Evolutionary conservation across 371 early-diverging fungal genomes (phyloP).

Genomic region (Apophysomyces elegans): DNA sequence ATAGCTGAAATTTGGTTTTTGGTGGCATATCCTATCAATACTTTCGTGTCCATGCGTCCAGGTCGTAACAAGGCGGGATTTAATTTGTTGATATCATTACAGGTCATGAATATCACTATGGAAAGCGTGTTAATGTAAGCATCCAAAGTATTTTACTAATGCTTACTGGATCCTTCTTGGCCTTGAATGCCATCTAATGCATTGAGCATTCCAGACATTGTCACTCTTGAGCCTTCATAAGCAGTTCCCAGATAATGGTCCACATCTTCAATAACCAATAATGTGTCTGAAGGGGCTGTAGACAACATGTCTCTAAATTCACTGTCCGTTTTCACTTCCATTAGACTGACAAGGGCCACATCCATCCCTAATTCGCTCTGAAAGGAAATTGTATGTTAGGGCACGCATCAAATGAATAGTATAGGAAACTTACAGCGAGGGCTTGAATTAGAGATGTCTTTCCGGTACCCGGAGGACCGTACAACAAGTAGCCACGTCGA

Average conservation of each 20-base stretch:
- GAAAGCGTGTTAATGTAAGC: background rate
- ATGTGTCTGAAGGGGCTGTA: conserved; percentile 37
- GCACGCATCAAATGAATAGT: too few relatives aligned
- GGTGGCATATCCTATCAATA: conserved; percentile 80
- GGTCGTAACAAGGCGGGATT: conserved; percentile 96
- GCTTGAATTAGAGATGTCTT: conserved; percentile 70
- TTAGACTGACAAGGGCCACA: conserved; percentile 44
- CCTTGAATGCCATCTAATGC: conserved; percentile 94
- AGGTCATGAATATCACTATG: conserved; percentile 88
- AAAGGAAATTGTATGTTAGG: background rate
- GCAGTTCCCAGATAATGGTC: conserved; percentile 36
- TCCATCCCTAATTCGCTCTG: conserved; percentile 45
- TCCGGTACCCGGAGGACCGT: conserved; percentile 77
- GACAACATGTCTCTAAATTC: conserved; percentile 31
- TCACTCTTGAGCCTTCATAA: conserved; percentile 37
- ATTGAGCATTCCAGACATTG: conserved; percentile 91
- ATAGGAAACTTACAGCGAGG: conserved; percentile 46
- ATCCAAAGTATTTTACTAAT: background rate
- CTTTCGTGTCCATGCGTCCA: conserved; percentile 92
- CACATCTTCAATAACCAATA: conserved; percentile 54
- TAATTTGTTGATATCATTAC: conserved; percentile 91
- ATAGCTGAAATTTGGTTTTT: conserved; percentile 66
- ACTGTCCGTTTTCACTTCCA: conserved; percentile 38
- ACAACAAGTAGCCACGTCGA: conserved; percentile 81
- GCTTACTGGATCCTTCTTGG: conserved; percentile 76